Evolutionary conservation across 805 yeast genomes (phyloP).

Genomic region (Teunomyces gatunensis): DNA sequence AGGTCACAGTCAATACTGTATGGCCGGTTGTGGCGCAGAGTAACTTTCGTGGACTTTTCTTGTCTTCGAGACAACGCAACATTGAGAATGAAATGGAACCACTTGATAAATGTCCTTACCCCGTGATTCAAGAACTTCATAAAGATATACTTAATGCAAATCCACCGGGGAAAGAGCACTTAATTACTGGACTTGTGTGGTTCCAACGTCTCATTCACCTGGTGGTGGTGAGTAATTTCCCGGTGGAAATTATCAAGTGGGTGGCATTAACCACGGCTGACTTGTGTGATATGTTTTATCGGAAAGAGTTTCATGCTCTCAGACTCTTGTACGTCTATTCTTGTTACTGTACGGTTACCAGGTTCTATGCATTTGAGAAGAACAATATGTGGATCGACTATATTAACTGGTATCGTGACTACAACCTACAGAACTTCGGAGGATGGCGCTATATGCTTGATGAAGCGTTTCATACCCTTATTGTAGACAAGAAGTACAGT

Average conservation of each 20-base stretch:
- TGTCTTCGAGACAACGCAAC: not conserved
- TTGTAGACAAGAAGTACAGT: not conserved
- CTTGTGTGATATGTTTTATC: constrained; percentile 18
- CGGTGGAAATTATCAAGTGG: constrained; percentile 32
- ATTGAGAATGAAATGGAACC: constrained; percentile 7
- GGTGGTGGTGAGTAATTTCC: constrained; percentile 18
- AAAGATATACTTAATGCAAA: not conserved
- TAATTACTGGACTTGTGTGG: constrained; percentile 8
- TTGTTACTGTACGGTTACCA: constrained; percentile 19
- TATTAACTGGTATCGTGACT: constrained; percentile 17
- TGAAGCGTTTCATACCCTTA: constrained; percentile 7
- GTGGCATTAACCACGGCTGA: constrained; percentile 14
- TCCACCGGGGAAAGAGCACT: constrained; percentile 1
- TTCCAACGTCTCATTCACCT: constrained; percentile 14
- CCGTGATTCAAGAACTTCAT: not conserved
- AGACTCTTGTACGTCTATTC: constrained; percentile 22
- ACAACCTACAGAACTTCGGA: constrained; percentile 11
- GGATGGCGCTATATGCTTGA: constrained; percentile 14
- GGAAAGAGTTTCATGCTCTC: constrained; percentile 22
- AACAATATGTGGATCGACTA: constrained; percentile 32
- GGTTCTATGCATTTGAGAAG: constrained; percentile 13
- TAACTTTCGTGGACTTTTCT: not conserved
- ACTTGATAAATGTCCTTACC: constrained; percentile 1
- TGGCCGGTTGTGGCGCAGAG: not conserved
- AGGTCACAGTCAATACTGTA: constrained; percentile 1